These are phyloP conservation scores for Takakia lepidozioides DNA, from an alignment of 225 moss, liverwort and hornwort species.

Conservation along the genomic window DNA sequence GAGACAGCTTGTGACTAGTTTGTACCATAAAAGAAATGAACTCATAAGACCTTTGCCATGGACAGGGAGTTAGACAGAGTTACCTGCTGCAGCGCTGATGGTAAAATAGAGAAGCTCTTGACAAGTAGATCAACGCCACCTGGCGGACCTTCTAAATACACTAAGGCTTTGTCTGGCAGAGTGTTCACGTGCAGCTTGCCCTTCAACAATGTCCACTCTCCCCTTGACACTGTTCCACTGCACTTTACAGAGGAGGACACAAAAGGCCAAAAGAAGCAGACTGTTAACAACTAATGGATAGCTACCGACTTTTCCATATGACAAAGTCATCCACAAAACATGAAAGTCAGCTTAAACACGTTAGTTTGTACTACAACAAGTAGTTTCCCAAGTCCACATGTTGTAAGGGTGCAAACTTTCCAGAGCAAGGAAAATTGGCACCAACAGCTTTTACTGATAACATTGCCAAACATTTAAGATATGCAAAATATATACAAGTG, in stretches of 20 bases:
- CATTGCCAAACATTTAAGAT: no score
- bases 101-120: conserved; percentile 36
- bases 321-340: conserved; percentile 6
- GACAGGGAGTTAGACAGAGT: conserved; percentile 1
- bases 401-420: no score
- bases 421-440: no score
- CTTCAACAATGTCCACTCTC: conserved; percentile 32
- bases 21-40: not conserved
- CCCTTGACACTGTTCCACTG: conserved; percentile 41
- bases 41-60: no score
- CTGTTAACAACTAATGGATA: no score
- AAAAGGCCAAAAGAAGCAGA: no score
- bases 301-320: not conserved
- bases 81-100: conserved; percentile 26
- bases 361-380: not conserved
- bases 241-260: no score
- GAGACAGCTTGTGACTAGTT: no score
- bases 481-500: not conserved
- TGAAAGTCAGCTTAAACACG: not conserved
- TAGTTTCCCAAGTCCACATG: not conserved
- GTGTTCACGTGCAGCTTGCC: conserved; percentile 41
- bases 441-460: no score
- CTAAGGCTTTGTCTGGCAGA: conserved; percentile 25
- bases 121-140: conserved; percentile 38
- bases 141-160: conserved; percentile 53